phyloP scores from a whole-genome alignment of 2,329 filamentous ascomycete genomes.

The Aaosphaeria pasadenensis region DNA sequence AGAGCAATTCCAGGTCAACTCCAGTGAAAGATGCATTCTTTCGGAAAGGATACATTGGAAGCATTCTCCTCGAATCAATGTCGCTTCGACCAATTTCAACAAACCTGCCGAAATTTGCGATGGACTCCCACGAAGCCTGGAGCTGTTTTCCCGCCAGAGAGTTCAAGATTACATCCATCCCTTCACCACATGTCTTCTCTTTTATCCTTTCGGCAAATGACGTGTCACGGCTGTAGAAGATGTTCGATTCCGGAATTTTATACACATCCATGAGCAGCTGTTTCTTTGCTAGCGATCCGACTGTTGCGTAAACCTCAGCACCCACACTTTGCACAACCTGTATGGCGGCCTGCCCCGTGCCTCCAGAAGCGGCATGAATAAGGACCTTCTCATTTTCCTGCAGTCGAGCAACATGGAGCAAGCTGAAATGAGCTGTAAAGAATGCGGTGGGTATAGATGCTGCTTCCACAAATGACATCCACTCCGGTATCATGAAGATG shows the following conservation, averaged over 20 bases:
- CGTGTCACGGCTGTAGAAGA: constrained; percentile 24
- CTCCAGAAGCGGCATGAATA: constrained; percentile 25
- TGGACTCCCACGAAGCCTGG: constrained; percentile 36
- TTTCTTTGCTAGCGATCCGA: constrained; percentile 20
- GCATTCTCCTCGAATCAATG: background rate
- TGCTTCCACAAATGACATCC: too few relatives aligned
- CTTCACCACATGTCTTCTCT: constrained; percentile 21
- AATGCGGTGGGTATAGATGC: background rate
- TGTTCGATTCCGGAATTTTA: constrained; percentile 21
- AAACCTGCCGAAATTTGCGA: background rate
- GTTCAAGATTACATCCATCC: constrained; percentile 37
- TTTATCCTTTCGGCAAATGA: constrained; percentile 21
- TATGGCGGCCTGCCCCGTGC: constrained; percentile 29
- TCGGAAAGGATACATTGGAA: too few relatives aligned
- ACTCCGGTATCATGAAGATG: too few relatives aligned
- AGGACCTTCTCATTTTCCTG: constrained; percentile 29
- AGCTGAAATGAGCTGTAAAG: constrained; percentile 11
- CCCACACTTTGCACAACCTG: constrained; percentile 19
- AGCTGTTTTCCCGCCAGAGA: constrained; percentile 15
- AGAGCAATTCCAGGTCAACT: too few relatives aligned
- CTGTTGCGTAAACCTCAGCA: constrained; percentile 21
- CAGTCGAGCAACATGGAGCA: constrained; percentile 28
- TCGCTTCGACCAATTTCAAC: background rate
- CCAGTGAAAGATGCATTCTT: too few relatives aligned
- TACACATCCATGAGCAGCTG: constrained; percentile 12